Conservation (phyloP, 139 green algal genomes). For the Haematococcus lacustris region DNA sequence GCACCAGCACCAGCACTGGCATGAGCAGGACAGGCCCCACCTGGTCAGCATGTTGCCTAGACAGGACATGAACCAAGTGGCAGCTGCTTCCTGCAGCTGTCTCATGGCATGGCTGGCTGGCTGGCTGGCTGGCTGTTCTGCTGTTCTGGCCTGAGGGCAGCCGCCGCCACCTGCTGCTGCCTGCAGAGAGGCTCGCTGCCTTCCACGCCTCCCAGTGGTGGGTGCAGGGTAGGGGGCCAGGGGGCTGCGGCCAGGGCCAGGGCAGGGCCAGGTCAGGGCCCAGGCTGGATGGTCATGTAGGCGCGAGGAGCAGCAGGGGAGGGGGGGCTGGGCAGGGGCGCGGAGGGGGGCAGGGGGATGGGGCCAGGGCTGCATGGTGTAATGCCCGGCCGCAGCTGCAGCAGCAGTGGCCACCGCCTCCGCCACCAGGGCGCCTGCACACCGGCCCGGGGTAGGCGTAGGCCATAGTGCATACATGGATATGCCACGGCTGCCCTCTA, state of each 20-base stretch:
- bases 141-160: background rate
- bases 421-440: too few relatives aligned
- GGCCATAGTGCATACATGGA: background rate
- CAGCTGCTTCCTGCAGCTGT: background rate
- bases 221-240: background rate
- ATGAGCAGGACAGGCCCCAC: background rate
- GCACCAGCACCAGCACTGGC: too few relatives aligned
- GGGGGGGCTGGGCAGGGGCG: too few relatives aligned
- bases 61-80: background rate
- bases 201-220: conserved; percentile 57
- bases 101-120: background rate
- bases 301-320: background rate
- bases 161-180: background rate
- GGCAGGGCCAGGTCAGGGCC: background rate
- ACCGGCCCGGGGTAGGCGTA: too few relatives aligned
- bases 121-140: background rate
- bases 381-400: background rate
- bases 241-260: background rate
- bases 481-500: background rate
- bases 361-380: background rate
- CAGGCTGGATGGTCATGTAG: background rate
- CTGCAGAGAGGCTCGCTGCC: conserved; percentile 11
- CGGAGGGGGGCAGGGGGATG: background rate
- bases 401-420: background rate
- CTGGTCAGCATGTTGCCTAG: background rate